These are phyloP conservation scores for Globisporangium parvum DNA, from an alignment of 352 stramenopile species.

Conservation along the genomic window DNA sequence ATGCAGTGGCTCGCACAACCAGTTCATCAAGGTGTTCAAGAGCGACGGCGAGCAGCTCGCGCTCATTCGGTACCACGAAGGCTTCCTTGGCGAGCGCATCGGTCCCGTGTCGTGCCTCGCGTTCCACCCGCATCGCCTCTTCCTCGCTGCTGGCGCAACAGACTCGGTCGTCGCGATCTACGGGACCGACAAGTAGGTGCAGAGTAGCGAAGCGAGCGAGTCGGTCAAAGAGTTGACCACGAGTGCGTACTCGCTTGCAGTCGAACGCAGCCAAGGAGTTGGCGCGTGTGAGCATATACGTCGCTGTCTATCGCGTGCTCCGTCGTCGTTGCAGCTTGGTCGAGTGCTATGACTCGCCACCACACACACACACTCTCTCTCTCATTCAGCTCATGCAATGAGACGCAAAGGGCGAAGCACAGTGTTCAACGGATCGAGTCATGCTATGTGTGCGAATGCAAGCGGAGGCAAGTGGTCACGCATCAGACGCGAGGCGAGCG, in stretches of 20 bases:
- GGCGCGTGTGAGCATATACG: too few relatives aligned
- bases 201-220: too few relatives aligned
- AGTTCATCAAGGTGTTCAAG: constrained; percentile 98
- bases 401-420: too few relatives aligned
- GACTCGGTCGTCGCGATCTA: constrained; percentile 96
- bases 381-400: too few relatives aligned
- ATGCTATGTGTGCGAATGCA: too few relatives aligned
- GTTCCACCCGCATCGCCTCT: constrained; percentile 95
- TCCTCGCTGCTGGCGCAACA: constrained; percentile 93
- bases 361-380: too few relatives aligned
- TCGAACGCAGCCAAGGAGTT: too few relatives aligned
- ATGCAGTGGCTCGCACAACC: constrained; percentile 92
- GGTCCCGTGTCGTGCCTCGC: constrained; percentile 94
- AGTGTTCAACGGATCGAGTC: too few relatives aligned
- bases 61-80: constrained; percentile 94
- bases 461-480: too few relatives aligned
- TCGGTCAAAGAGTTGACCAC: not conserved
- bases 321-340: too few relatives aligned
- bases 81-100: constrained; percentile 95
- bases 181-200: constrained; percentile 62
- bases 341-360: too few relatives aligned
- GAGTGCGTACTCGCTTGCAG: not conserved
- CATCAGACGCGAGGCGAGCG: not conserved
- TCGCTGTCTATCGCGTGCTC: not conserved
- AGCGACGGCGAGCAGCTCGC: constrained; percentile 83